Conservation (phyloP, 176 grass and related monocot species). For the Aegilops sharonensis region DNA sequence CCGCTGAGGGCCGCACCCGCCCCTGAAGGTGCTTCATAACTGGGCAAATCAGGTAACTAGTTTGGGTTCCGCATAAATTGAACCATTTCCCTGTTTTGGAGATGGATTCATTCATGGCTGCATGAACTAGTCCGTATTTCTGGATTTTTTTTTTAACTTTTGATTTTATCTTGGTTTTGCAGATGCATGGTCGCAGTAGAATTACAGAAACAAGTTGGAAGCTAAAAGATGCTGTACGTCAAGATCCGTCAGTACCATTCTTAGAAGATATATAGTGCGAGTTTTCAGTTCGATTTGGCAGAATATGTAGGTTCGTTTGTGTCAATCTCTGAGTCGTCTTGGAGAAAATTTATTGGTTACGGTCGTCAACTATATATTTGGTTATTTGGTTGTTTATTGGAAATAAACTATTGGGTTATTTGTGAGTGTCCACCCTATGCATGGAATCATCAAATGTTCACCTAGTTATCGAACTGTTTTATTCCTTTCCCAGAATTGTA, state of each 20-base stretch:
- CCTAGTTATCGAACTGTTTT: too few relatives aligned
- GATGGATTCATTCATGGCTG: not conserved
- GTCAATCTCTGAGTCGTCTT: too few relatives aligned
- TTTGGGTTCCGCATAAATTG: not conserved
- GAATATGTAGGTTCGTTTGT: too few relatives aligned
- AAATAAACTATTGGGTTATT: too few relatives aligned
- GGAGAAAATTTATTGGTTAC: too few relatives aligned
- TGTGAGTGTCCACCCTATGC: too few relatives aligned
- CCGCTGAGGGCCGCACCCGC: not conserved
- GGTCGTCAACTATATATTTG: too few relatives aligned
- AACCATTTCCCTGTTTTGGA: not conserved
- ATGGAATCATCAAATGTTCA: too few relatives aligned
- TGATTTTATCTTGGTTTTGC: not conserved
- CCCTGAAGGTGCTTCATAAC: not conserved
- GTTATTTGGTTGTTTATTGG: too few relatives aligned
- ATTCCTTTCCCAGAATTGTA: too few relatives aligned
- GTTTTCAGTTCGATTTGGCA: not conserved
- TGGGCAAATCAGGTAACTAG: slow-evolving; percentile 2
- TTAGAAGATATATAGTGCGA: not conserved
- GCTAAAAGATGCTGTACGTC: not conserved
- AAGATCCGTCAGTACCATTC: not conserved
- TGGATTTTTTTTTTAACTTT: not conserved
- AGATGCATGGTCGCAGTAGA: not conserved
- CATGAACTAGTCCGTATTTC: not conserved
- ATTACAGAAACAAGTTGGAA: not conserved